Base-by-base conservation (phyloP, 192 early-diverging fungal species). In the Coemansia sp. region DNA sequence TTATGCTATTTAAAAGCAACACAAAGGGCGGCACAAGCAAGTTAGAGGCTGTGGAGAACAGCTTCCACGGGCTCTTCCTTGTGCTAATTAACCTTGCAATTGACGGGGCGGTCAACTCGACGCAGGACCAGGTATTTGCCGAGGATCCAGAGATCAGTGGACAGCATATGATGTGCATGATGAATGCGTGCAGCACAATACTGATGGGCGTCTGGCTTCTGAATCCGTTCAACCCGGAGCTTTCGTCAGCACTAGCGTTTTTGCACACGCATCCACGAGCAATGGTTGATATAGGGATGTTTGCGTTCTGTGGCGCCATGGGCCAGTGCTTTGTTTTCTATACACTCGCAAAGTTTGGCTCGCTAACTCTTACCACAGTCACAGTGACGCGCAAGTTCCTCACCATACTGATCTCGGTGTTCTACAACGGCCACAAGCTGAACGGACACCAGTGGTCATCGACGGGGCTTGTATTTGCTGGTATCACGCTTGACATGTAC, bases 261-360 rank as follows among this genome's bases (percentile, higher is more conserved):
- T 88, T 89, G 66, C 62, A 80, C 15, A 74, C 80, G 8, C 92
- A 96, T 62, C 98, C 98, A 8, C 86, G 82, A 12, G 91, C 96
- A 5, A 75, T 94, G 49, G 57, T 77, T 16, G 95, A 99, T 71
- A 89, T 99, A 40, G 66, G 92, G 45, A 82, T 98, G 71, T 99
- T 95, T 87, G 89, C 91, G 3, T 65, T 97, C 6, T 94, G 91
- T 78, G 98, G 98, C 12, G 93, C 95, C 8, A 46, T 98, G 12
- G 98, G 98, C n/a, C 98, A 99, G 80, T 93, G 92, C 84, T 98
- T 99, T 82, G 95, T 99, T 61, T 99, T 95, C 80, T 93, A 94
- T 82, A 94, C 93, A 41, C 88, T 99, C 22, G 90, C 93, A 52
- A 84, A 85, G 8, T 98, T 94, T 78, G 98, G 96, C 9, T 92